Evolutionary conservation across 1,284 basidiomycete genomes (phyloP).

Genomic region (Sporisorium iseilematis-ciliati): DNA sequence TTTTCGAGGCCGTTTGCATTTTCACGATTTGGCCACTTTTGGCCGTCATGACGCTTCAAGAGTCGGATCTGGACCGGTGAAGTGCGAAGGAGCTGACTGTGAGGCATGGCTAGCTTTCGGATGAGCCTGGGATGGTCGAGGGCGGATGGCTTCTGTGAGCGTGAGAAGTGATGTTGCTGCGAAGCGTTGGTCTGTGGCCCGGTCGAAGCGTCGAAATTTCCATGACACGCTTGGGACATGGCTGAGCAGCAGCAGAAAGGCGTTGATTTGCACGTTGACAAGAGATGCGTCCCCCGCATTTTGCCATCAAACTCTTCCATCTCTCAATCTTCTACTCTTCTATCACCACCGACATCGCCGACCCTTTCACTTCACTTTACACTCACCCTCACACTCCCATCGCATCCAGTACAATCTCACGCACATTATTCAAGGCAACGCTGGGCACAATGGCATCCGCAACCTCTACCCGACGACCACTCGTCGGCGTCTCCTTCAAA

Average conservation of each 20-base stretch:
- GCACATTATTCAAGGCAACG: too few relatives aligned
- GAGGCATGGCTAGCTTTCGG: neutral
- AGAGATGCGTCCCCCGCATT: too few relatives aligned
- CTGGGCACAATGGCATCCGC: slow-evolving; percentile 9
- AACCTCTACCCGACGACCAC: slow-evolving; percentile 26
- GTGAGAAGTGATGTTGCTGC: too few relatives aligned
- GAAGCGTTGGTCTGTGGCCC: too few relatives aligned
- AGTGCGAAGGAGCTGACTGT: too few relatives aligned
- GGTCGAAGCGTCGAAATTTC: neutral
- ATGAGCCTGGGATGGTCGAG: neutral
- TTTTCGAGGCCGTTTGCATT: slow-evolving; percentile 12
- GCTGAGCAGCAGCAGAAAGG: too few relatives aligned
- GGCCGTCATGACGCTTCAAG: neutral
- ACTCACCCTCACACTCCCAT: neutral
- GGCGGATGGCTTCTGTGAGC: neutral
- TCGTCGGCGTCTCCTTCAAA: slow-evolving; percentile 66
- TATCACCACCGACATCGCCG: neutral
- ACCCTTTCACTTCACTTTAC: neutral
- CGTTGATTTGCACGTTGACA: neutral
- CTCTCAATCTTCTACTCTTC: too few relatives aligned
- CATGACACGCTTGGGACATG: neutral
- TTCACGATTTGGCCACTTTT: neutral
- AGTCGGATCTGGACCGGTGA: too few relatives aligned
- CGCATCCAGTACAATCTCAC: too few relatives aligned
- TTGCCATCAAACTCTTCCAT: too few relatives aligned